A percentile compares a stretch with the other conserved stretches of the same genome.
These are phyloP conservation scores for Abrus pulchellus DNA, from an alignment of 306 rosid species.

Conservation along the genomic window DNA sequence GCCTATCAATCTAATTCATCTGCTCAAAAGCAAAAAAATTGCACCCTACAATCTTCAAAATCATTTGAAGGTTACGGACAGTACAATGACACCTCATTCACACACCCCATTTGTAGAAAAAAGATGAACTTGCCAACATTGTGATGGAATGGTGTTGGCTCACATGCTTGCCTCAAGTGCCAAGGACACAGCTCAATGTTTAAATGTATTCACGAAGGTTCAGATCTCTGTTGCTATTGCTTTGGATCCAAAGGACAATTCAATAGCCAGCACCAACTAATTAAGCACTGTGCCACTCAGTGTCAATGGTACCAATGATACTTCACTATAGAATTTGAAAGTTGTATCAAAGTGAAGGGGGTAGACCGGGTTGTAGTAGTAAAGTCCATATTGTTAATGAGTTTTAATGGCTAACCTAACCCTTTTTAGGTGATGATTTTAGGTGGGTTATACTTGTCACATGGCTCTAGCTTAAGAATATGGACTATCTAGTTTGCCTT, in stretches of 20 bases:
- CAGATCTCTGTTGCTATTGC: not conserved
- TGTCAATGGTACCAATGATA: conserved; percentile 1
- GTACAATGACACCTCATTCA: not conserved
- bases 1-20: not conserved
- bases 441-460: not conserved
- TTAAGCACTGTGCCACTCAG: conserved; percentile 7
- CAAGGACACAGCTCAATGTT: conserved; percentile 18
- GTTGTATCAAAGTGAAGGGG: not conserved
- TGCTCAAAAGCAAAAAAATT: not conserved
- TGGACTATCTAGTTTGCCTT: not conserved
- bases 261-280: conserved; percentile 17
- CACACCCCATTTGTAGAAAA: not conserved
- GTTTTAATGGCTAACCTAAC: conserved; percentile 8
- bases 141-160: conserved; percentile 31
- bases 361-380: not conserved
- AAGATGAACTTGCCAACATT: not conserved
- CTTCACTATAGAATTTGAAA: conserved; percentile 12
- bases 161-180: conserved; percentile 34
- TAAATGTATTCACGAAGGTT: conserved; percentile 3
- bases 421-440: conserved; percentile 16
- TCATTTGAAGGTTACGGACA: conserved; percentile 15
- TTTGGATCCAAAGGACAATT: conserved; percentile 32
- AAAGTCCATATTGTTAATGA: not conserved
- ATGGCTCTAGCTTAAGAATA: not conserved
- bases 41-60: not conserved